These are phyloP conservation scores for Ophiostoma pallidulum DNA, from an alignment of 2,329 filamentous ascomycete species.

Conservation along the genomic window DNA sequence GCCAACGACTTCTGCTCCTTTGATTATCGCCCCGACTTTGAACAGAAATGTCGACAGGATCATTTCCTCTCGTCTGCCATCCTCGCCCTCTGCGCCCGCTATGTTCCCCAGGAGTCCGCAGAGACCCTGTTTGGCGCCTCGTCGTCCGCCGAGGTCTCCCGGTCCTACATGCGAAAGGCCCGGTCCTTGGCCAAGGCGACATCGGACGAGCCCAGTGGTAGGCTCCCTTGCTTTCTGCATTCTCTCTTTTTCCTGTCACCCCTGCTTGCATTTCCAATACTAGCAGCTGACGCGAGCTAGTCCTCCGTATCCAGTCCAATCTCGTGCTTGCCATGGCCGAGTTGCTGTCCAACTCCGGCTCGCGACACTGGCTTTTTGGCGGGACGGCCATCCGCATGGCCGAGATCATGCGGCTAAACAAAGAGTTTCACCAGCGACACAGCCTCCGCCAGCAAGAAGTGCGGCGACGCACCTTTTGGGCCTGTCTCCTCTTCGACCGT, in stretches of 20 bases:
- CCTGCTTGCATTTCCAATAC: not conserved
- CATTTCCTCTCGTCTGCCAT: conserved; percentile 10
- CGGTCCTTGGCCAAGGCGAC: conserved; percentile 9
- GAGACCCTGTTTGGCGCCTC: conserved; percentile 1
- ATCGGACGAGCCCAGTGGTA: conserved; percentile 14
- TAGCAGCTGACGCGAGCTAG: conserved; percentile 4
- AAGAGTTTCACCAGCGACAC: conserved; percentile 19
- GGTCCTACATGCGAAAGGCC: not conserved
- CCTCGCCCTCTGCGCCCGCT: conserved; percentile 12
- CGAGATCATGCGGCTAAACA: conserved; percentile 10
- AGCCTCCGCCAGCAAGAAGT: conserved; percentile 7
- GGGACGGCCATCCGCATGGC: conserved; percentile 14
- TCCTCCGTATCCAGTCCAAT: conserved; percentile 16
- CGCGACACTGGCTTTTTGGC: conserved; percentile 18
- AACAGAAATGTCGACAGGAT: conserved; percentile 14
- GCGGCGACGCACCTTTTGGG: conserved; percentile 6
- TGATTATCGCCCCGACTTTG: conserved; percentile 17
- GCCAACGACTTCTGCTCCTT: conserved; percentile 18
- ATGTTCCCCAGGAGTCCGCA: conserved; percentile 5
- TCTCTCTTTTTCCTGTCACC: not conserved
- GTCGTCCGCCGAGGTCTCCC: not conserved
- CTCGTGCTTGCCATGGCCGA: conserved; percentile 18
- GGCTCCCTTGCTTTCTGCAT: not conserved
- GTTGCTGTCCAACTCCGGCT: conserved; percentile 18
- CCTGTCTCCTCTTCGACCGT: conserved; percentile 11